These are phyloP conservation scores for Capniomyces stellatus DNA, from an alignment of 371 early-diverging fungal genomes.

Conservation along the genomic window DNA sequence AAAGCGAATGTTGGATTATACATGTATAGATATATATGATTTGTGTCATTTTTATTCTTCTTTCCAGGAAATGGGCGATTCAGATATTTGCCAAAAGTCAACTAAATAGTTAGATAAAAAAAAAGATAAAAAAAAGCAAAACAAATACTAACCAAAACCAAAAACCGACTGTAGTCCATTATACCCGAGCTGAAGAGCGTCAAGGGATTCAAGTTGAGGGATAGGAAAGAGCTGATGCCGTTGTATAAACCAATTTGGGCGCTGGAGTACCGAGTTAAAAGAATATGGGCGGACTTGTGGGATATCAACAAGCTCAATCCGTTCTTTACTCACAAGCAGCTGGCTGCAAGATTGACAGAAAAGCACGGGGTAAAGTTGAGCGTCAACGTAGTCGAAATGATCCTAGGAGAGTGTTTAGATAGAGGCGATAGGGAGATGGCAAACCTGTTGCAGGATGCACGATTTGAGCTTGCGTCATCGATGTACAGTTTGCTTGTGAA, in stretches of 20 bases:
- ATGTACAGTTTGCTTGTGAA: background rate
- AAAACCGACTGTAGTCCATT: too few species aligned
- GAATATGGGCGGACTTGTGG: background rate
- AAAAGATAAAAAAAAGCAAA: too few species aligned
- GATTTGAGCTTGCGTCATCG: background rate
- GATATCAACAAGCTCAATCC: background rate
- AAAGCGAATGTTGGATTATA: too few species aligned
- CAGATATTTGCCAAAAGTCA: too few species aligned
- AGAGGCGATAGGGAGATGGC: background rate
- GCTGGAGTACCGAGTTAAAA: constrained; percentile 1
- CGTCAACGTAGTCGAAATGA: background rate
- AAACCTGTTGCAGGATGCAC: background rate
- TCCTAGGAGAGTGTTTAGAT: background rate
- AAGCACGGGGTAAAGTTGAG: background rate
- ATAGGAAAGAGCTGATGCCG: background rate
- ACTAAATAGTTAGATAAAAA: too few species aligned
- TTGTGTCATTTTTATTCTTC: too few species aligned
- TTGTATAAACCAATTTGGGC: background rate
- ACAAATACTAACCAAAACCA: too few species aligned
- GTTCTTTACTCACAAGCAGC: background rate
- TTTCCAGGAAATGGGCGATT: too few species aligned
- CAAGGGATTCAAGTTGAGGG: background rate
- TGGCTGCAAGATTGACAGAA: background rate
- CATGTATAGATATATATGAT: too few species aligned
- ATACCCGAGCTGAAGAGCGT: background rate